Base-by-base conservation (phyloP, 129 eudicot species). In the Escallonia herrerae region DNA sequence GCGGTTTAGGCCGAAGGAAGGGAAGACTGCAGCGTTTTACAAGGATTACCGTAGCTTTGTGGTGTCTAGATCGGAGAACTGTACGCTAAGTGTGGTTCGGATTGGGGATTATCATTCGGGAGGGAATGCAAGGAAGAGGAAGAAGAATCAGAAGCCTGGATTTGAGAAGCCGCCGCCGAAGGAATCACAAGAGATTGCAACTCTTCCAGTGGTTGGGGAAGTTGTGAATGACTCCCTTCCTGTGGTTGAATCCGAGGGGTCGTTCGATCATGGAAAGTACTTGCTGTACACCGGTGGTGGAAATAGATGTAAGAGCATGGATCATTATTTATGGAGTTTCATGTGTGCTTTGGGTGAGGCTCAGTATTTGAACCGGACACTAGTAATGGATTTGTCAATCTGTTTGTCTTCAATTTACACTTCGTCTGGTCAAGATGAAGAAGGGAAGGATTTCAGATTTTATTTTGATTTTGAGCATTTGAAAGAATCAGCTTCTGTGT, bases 291-390 rank as follows among this genome's bases (percentile, higher is more conserved):
- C 78, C 46, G 95, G 88, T 5, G 96, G 97, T 55, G 97, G 97
- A 8, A 96, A 91, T 15, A 76, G 80, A 63, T 87, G 97, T 64
- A 91, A 91, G 85, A 87, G 88, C 81, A 91, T 91, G 96, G 81
- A 87, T 66, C 96, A 87, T 4, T 91, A 84, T 62, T 74, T 91
- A 9, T 91, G 97, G 97, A 87, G 97, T 82, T 91, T 91, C 53
- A 85, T 81, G 86, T 91, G 97, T 71, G 89, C 95, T 0, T 62
- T 91, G 22, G 96, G 96, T 12, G 97, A 91, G 74, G 97, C 97
- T 13, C 95, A 83, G 54, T 91, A 84, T 62, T 71, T 91, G 81
- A 91, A 91, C 3, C 78, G 97, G 8, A 91, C 97, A 0, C 81
- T 91, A 15, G 87, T 91, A 8, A 85, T 91, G 97, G 97, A 88